Conservation (phyloP, 441 rosid genomes). For the Isatis lusitanica region DNA sequence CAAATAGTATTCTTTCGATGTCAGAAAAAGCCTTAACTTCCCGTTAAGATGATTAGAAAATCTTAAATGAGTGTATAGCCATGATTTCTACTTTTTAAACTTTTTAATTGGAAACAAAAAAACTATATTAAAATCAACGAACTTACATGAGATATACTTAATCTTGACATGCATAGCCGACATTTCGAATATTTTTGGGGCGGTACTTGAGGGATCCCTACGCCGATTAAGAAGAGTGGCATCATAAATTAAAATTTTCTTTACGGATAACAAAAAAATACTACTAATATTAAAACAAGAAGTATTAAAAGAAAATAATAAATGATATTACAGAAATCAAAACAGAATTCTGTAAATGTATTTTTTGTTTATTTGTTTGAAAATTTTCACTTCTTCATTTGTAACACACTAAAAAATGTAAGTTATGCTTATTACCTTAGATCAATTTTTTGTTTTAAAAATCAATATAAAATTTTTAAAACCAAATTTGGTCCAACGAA, state of each 20-base stretch:
- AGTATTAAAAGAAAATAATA: neutral
- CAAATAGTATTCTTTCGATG: neutral
- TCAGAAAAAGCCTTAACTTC: neutral
- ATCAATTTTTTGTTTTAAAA: no score
- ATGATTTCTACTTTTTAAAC: neutral
- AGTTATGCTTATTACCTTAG: no score
- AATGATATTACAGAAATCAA: neutral
- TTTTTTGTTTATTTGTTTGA: no score
- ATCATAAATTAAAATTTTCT: neutral
- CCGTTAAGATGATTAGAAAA: neutral
- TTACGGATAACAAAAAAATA: neutral
- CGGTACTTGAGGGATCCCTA: neutral
- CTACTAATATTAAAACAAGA: neutral
- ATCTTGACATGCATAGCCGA: neutral
- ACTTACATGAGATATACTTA: neutral
- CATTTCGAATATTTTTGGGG: conserved; percentile 4
- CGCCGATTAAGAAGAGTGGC: neutral
- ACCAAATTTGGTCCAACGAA: no score
- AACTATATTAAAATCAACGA: neutral
- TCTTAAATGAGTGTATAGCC: neutral
- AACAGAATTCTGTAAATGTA: neutral
- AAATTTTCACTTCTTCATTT: no score
- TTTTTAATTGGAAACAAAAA: neutral
- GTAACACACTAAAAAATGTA: no score
- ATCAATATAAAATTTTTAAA: no score